Conservation (phyloP, 208 protist genomes). For the Trypanosoma scelopori region DNA sequence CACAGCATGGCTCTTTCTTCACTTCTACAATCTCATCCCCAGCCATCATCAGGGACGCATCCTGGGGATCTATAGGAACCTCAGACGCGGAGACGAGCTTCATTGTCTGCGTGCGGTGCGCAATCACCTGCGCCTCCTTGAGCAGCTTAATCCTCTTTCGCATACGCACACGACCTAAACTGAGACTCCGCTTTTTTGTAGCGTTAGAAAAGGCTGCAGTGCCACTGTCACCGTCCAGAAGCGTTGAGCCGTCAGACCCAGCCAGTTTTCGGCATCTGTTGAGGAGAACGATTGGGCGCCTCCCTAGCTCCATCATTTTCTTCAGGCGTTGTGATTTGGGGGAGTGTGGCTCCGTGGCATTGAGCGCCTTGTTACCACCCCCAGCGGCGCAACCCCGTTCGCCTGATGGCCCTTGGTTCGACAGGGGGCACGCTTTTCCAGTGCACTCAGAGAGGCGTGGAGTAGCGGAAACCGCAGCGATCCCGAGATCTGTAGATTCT, state of each 20-base stretch:
- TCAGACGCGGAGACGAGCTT: slow-evolving; percentile 57
- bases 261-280: slow-evolving; percentile 17
- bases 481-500: slow-evolving; percentile 10
- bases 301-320: slow-evolving; percentile 14
- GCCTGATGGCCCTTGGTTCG: not conserved
- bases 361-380: slow-evolving; percentile 8
- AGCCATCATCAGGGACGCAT: slow-evolving; percentile 27
- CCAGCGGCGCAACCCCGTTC: not conserved
- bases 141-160: slow-evolving; percentile 46
- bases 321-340: slow-evolving; percentile 9
- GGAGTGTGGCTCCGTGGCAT: not conserved
- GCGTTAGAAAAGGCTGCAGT: slow-evolving; percentile 6
- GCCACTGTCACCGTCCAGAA: slow-evolving; percentile 21
- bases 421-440: not conserved
- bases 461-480: not conserved
- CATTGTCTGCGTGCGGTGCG: slow-evolving; percentile 30
- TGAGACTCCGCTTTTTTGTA: slow-evolving; percentile 33
- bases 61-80: slow-evolving; percentile 38
- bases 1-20: slow-evolving; percentile 47
- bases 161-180: slow-evolving; percentile 24
- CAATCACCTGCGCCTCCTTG: slow-evolving; percentile 36
- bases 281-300: slow-evolving; percentile 4
- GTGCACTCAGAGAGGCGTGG: not conserved
- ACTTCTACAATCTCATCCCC: slow-evolving; percentile 26
- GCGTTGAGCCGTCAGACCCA: slow-evolving; percentile 2